These are phyloP conservation scores for Neopestalotiopsis sp. DNA, from an alignment of 2,329 filamentous ascomycete genomes.

Conservation along the genomic window DNA sequence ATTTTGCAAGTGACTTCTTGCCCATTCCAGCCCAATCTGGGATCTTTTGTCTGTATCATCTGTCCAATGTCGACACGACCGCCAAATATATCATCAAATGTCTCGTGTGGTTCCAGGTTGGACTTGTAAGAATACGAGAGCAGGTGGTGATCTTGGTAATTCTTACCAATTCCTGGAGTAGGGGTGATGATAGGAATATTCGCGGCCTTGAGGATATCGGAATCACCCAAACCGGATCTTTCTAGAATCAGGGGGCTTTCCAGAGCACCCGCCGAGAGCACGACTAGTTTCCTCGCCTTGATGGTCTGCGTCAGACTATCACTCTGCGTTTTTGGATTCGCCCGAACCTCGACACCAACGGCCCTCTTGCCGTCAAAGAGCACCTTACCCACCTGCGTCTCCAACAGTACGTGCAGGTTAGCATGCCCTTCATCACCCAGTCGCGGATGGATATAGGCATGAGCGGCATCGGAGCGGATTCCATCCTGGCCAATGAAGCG, in stretches of 20 bases:
- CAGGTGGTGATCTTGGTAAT: constrained; percentile 57
- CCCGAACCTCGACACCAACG: constrained; percentile 23
- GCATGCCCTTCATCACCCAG: constrained; percentile 49
- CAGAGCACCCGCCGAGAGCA: constrained; percentile 43
- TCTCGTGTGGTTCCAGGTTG: constrained; percentile 24
- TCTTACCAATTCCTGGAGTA: constrained; percentile 51
- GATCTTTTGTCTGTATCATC: constrained; percentile 24
- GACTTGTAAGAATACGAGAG: constrained; percentile 51
- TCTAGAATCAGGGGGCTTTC: constrained; percentile 54
- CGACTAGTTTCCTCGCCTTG: constrained; percentile 54
- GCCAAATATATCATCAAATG: constrained; percentile 23
- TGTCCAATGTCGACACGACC: constrained; percentile 21
- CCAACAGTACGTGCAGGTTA: constrained; percentile 58
- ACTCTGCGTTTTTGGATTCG: constrained; percentile 21
- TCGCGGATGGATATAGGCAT: constrained; percentile 56
- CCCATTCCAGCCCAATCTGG: constrained; percentile 30
- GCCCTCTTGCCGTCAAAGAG: constrained; percentile 25
- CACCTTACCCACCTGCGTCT: constrained; percentile 50
- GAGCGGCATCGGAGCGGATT: constrained; percentile 56
- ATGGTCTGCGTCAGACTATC: constrained; percentile 26
- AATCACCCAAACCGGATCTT: constrained; percentile 55
- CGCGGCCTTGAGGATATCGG: constrained; percentile 47
- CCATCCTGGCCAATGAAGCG: constrained; percentile 42
- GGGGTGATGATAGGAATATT: constrained; percentile 40
- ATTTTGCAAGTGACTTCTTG: constrained; percentile 29